Evolutionary conservation across 306 rosid genomes (phyloP), one percentile per base, ranked within the genome.

Genomic region (Gillenia trifoliata): DNA sequence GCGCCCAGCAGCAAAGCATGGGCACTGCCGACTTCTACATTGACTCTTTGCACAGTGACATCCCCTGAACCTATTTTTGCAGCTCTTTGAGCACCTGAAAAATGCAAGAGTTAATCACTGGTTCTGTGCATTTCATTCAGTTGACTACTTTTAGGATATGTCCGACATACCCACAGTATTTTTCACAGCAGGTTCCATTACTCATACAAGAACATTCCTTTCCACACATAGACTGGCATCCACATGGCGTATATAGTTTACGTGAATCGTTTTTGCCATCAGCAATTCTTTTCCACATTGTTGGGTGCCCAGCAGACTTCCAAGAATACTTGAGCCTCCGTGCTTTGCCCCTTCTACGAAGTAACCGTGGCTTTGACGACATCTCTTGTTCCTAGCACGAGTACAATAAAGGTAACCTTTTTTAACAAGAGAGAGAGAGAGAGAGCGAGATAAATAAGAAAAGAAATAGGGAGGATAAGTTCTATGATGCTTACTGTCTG

Each of bases 301-400:
- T 86, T 33, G 92, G 91, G 81, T 78, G 83, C 40, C 96, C 90
- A 33, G 96, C 88, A 72, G 98, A 86, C 75, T 93, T 93, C 81
- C 86, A 83, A 63, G 96, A 82, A 82, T 82, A 85, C 34, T 79
- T 93, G 36, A 91, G 91, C 89, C 89, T 94, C 75, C 95, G 84
- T 77, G 99, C 85, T 81, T 89, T 94, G 36, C 99, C 99, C 72
- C 90, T 86, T 85, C 90, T 90, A 72, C 95, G 90, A 72, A 94
- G 85, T 81, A 89, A 72, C 55, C 96, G 85, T 20, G 96, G 81
- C 65, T 94, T 91, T 62, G 88, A 69, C 36, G 90, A 88, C 82
- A 94, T 83, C 71, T 93, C 97, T 75, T 79, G 96, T 70, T 91
- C 91, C 96, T 89, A 75, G 54, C 41, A 82, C 70, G 72, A 68